Base-by-base conservation (phyloP, 2,329 filamentous ascomycete species). In the Didymella keratinophila region DNA sequence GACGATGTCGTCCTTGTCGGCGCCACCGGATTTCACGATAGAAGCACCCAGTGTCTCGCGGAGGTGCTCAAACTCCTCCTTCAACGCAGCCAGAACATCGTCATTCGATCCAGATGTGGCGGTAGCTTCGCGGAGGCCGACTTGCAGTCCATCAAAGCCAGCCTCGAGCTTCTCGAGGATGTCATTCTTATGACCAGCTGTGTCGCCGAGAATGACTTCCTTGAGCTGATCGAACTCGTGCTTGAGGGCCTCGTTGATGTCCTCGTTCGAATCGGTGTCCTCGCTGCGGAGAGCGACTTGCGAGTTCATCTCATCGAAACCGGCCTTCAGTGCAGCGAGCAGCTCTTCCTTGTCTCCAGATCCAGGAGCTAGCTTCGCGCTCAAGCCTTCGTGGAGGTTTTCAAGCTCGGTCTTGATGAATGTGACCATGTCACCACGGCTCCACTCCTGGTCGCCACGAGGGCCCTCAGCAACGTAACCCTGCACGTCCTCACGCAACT, bases 171-270 rank as follows among this genome's bases (percentile, higher is more conserved):
- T 84, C 62, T 88, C 85, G 2, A 89, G 74, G 34, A 89, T 81
- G 61, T 89, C 86, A 52, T 84, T 85, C 68, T 87, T 87, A 62
- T 87, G 82, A 21, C 77, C 78, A 0, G 80, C 75, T n/a, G 81
- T 78, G 46, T 84, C 82, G 47, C 83, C 78, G 72, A 92, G 90
- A 48, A 97, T 85, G 0, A 90, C 86, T 18, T 93, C 89, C 25
- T 92, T 88, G 8, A 97, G 84, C 52, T 92, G 88, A 62, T 95
- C 91, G 48, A 96, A 90, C 70, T 96, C 92, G 39, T 87, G 87
- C 72, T 90, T 90, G 75, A 96, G 88, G 49, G 91, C 86, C 58
- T 92, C 89, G 37, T 88, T 83, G 56, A 83, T 77, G 39, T 82
- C 81, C 16, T 82, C 79, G 47, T 72, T 76, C 1, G 73, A 69